Percentiles rank a stretch among this genome's conserved stretches.
Conservation (phyloP, 805 yeast genomes). For the Starmerella asiatica region DNA sequence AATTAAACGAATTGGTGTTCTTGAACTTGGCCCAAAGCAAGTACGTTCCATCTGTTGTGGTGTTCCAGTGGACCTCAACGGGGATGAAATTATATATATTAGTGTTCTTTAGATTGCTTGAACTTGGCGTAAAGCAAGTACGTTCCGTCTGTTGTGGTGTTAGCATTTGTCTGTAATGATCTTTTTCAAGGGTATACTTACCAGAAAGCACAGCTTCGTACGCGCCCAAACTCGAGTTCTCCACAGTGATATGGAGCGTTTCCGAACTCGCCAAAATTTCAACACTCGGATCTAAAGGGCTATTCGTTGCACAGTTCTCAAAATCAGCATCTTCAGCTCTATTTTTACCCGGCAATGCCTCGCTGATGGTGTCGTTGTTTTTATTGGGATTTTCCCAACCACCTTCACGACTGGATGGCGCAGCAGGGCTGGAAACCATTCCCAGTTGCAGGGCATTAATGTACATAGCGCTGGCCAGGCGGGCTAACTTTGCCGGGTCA, state of each 20-base stretch:
- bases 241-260: not conserved
- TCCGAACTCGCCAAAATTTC: not conserved
- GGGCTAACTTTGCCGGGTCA: constrained; percentile 18
- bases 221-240: not conserved
- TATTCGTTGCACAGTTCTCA: not conserved
- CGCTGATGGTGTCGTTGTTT: not conserved
- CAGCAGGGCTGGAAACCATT: not conserved
- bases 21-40: constrained; percentile 7
- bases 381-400: too few relatives aligned
- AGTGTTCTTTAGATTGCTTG: too few relatives aligned
- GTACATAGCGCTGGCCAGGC: constrained; percentile 5
- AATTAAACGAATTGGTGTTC: too few relatives aligned
- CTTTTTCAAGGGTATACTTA: constrained; percentile 7
- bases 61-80: too few relatives aligned
- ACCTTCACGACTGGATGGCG: too few relatives aligned
- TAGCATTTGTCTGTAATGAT: not conserved
- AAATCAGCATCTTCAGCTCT: not conserved
- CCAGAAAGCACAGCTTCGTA: constrained; percentile 16
- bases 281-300: not conserved
- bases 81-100: too few relatives aligned
- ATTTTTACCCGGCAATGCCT: not conserved
- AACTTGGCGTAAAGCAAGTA: constrained; percentile 10
- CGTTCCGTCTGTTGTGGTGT: constrained; percentile 6
- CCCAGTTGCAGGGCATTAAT: not conserved
- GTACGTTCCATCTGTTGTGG: constrained; percentile 8